Evolutionary conservation across 768 basidiomycete species (phyloP).

Genomic region (Boletus tylopilopsis): DNA sequence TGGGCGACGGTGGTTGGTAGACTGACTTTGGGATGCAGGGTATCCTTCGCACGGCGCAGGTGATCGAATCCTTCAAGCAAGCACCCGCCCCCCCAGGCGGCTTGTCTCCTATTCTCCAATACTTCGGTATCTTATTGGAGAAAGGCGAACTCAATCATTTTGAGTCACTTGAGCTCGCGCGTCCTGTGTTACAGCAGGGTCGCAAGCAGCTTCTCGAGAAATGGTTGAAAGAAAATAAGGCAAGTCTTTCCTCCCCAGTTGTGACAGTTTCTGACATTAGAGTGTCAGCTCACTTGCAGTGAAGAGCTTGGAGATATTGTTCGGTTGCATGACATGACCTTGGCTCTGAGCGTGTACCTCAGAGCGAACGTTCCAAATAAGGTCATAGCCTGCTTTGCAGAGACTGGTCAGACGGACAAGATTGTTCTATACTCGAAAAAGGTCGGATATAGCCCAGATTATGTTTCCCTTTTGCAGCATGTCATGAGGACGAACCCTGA

Average conservation of each 20-base stretch:
- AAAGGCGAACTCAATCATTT: conserved; percentile 97
- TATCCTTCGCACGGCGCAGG: conserved; percentile 88
- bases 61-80: conserved; percentile 97
- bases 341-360: conserved; percentile 95
- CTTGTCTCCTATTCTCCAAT: conserved; percentile 93
- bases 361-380: conserved; percentile 98
- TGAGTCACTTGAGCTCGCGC: conserved; percentile 92
- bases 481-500: conserved; percentile 96
- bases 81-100: conserved; percentile 89
- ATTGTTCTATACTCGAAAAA: conserved; percentile 98
- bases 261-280: conserved; percentile 9
- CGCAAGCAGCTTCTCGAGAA: conserved; percentile 97
- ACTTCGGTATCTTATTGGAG: conserved; percentile 98
- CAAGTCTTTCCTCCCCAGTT: conserved; percentile 23
- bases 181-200: conserved; percentile 93
- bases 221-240: conserved; percentile 99
- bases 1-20: neutral
- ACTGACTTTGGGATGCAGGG: conserved; percentile 47
- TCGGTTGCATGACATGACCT: conserved; percentile 90
- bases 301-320: conserved; percentile 99
- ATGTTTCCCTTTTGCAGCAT: conserved; percentile 88
- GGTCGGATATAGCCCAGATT: conserved; percentile 91
- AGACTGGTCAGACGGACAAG: conserved; percentile 98
- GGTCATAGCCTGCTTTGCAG: conserved; percentile 98
- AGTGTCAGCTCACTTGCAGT: conserved; percentile 83